Base-by-base conservation (phyloP, 805 yeast genomes). In the Naumovozyma castellii region DNA sequence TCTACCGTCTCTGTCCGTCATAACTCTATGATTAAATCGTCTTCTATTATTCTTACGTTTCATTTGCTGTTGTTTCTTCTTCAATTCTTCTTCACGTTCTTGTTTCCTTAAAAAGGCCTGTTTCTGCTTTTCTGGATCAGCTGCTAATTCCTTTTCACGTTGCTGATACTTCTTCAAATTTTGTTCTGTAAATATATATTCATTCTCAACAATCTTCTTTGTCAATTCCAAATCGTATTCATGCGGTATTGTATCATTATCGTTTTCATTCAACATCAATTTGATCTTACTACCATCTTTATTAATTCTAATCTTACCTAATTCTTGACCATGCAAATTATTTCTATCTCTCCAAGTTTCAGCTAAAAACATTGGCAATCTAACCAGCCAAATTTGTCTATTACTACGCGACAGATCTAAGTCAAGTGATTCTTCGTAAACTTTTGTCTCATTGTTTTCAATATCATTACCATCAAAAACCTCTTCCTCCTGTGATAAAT, bases 361-460 rank as follows among this genome's bases (percentile, higher is more conserved):
- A 22, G 94, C 82, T 44, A 92, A 66, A 54, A 86, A 86, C 54
- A 84, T 78, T 1, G 98, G 97, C 54, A 92, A 66, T 50, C 92
- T 76, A 18, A 92, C 95, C 17, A 92, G 68, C 98, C 97, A 92
- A 32, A 92, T 80, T 49, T 86, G 86, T 52, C 82, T 80, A 36
- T 64, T 69, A 13, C 80, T 75, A 22, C 68, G 66, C 1, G 68
- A 45, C 38, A 87, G 62, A 55, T 87, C 84, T 61, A 92, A 68
- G 59, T 92, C 94, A 22, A 88, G 69, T 12, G 84, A 71, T 62
- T 82, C 95, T 51, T 81, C 76, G 37, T 61, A 61, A 36, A 54
- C 58, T 44, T 54, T 59, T 12, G 57, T 57, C 43, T 59, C 62
- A 38, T 61, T 61, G 36, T 60, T 61, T 29, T 68, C 62, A 27